These are phyloP conservation scores for Lepidium aucheri DNA, from an alignment of 345 rosid genomes.

Conservation along the genomic window DNA sequence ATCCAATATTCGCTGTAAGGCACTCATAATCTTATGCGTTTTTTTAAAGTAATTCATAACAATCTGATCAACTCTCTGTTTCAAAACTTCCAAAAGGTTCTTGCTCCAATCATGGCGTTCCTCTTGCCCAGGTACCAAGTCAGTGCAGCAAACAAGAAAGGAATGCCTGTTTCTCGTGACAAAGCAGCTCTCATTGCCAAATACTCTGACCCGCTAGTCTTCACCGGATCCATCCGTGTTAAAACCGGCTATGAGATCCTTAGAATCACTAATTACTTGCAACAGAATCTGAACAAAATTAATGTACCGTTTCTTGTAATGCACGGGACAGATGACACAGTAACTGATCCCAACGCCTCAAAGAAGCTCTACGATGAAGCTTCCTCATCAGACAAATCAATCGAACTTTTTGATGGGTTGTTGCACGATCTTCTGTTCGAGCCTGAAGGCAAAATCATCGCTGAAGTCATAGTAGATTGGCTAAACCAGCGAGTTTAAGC, in stretches of 20 bases:
- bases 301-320: slow-evolving; percentile 72
- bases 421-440: slow-evolving; percentile 87
- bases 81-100: slow-evolving; percentile 33
- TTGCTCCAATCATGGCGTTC: slow-evolving; percentile 75
- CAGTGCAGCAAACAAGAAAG: slow-evolving; percentile 76
- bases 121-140: slow-evolving; percentile 62
- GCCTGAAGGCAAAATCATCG: slow-evolving; percentile 64
- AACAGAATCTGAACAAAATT: slow-evolving; percentile 52
- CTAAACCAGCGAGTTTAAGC: slow-evolving; percentile 40
- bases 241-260: slow-evolving; percentile 93
- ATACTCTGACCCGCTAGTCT: slow-evolving; percentile 86
- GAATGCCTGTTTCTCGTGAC: slow-evolving; percentile 83
- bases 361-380: slow-evolving; percentile 58
- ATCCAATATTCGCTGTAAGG: slow-evolving; percentile 69
- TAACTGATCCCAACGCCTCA: slow-evolving; percentile 79
- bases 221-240: slow-evolving; percentile 75
- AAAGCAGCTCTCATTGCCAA: slow-evolving; percentile 71
- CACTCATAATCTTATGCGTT: neutral
- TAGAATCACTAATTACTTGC: slow-evolving; percentile 55
- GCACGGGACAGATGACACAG: slow-evolving; percentile 76
- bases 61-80: neutral
- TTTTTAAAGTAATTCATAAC: neutral
- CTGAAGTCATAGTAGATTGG: slow-evolving; percentile 66
- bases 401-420: slow-evolving; percentile 61
- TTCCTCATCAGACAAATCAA: slow-evolving; percentile 61